Base-by-base conservation (phyloP, 2,329 filamentous ascomycete species). In the Arthrobotrys sphaeroides region DNA sequence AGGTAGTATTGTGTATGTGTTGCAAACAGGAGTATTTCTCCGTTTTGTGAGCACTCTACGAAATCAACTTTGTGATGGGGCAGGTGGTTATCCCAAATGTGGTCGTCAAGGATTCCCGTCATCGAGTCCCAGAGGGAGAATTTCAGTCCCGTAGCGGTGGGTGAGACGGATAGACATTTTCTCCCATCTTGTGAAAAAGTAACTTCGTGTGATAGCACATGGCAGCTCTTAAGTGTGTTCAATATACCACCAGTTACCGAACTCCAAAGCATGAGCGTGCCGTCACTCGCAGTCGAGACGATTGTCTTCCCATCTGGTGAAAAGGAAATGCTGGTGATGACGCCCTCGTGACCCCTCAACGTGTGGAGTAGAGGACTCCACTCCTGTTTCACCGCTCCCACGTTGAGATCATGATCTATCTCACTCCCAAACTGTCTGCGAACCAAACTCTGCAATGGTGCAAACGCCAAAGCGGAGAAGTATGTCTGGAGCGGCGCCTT, bases 401-500 rank as follows among this genome's bases (percentile, higher is more conserved):
- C 6, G 9, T 24, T 12, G 26, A 66, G 3, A 38, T 18, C 31
- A 18, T 26, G 12, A 26, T 10, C 13, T 12, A 55, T 61, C 1
- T 61, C 20, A 6, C n/a, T 22, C n/a, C 22, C 3, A 16, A 28
- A 49, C 6, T 38, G 38, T 51, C 38, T n/a, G 6, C 64, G 26
- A 13, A 69, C 53, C 10, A 61, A 28, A 45, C 55, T 69, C 2
- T 53, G 2, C 4, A 5, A 5, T 1, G 65, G 65, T 0, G 42
- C 43, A n/a, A 69, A 61, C 13, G 12, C 2, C 3, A 69, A 28
- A 1, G 40, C 65, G 6, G 65, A 69, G 18, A 28, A 40, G 45
- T 69, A 69, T 3, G 26, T 61, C 33, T 69, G 65, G 12, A 69
- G 31, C 4, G 65, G 65, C 13, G 65, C 42, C 18, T 61, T 10